A percentile compares a stretch with the other conserved stretches of the same genome.
phyloP scores from a whole-genome alignment of 352 stramenopile species.

The Phytopythium oedochilum region DNA sequence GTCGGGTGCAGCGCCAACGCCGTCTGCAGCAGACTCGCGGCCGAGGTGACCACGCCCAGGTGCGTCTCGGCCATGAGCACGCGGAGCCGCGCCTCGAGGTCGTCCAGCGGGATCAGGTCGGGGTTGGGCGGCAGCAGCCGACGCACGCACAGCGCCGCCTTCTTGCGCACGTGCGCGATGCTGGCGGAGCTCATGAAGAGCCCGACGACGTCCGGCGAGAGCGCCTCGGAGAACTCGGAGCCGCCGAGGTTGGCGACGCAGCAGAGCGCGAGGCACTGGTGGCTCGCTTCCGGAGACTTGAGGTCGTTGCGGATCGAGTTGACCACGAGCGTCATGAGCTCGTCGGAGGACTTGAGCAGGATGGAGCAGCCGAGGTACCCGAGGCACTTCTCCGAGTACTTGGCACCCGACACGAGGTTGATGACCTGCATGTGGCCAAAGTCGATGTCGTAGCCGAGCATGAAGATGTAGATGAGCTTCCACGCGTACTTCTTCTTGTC shows the following conservation, averaged over 20 bases:
- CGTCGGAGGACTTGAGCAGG: constrained; percentile 89
- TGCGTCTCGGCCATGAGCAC: constrained; percentile 91
- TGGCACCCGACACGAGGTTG: constrained; percentile 91
- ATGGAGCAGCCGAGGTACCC: constrained; percentile 97
- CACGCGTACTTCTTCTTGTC: constrained; percentile 99
- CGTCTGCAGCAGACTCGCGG: constrained; percentile 89
- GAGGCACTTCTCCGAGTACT: constrained; percentile 94
- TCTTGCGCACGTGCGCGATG: constrained; percentile 95
- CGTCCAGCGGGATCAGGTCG: constrained; percentile 86
- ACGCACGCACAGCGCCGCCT: constrained; percentile 93
- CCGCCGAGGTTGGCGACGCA: constrained; percentile 96
- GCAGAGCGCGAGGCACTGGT: constrained; percentile 94
- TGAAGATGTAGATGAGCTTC: constrained; percentile 99
- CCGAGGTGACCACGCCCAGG: constrained; percentile 92
- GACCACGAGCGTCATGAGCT: constrained; percentile 90
- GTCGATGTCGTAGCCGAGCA: constrained; percentile 98
- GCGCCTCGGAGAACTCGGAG: constrained; percentile 91
- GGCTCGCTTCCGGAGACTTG: constrained; percentile 74
- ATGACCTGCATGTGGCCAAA: constrained; percentile 98
- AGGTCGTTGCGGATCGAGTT: constrained; percentile 97
- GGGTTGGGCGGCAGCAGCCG: constrained; percentile 91
- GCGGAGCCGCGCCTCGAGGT: constrained; percentile 57
- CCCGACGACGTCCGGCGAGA: constrained; percentile 92
- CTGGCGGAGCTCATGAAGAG: constrained; percentile 90
- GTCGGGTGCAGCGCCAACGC: constrained; percentile 85